Percentiles rank a stretch among this genome's conserved stretches.
phyloP scores from a whole-genome alignment of 495 filamentous ascomycete genomes.

The Pyronema domesticum region DNA sequence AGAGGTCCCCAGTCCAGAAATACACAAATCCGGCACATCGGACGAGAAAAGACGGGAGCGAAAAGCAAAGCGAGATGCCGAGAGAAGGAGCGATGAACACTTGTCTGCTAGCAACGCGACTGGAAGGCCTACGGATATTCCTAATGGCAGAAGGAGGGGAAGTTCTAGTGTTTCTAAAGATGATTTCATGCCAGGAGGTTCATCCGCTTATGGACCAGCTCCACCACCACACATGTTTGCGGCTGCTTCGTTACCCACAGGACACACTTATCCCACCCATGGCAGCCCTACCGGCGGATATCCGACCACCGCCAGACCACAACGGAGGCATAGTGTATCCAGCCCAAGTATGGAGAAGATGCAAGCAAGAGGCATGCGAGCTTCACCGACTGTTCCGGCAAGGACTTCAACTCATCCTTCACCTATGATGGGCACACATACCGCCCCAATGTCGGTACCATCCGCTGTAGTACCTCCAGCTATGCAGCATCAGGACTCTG shows the following conservation, averaged over 20 bases:
- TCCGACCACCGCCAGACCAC: background rate
- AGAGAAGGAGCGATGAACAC: background rate
- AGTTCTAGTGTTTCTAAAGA: no score
- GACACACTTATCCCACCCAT: no score
- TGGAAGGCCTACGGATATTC: conserved; percentile 16
- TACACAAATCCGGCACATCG: background rate
- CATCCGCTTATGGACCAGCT: background rate
- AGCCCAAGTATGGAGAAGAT: conserved; percentile 20
- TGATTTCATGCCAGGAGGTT: no score
- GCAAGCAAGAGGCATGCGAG: background rate
- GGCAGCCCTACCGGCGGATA: background rate
- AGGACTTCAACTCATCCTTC: no score
- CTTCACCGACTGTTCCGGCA: no score
- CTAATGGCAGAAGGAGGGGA: background rate
- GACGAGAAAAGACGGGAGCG: background rate
- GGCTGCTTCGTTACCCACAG: no score
- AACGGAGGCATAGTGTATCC: conserved; percentile 16
- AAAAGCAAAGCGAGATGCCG: background rate
- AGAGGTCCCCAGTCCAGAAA: background rate
- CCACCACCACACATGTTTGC: no score
- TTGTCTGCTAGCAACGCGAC: background rate
- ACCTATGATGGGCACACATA: background rate
- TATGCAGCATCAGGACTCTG: conserved; percentile 9
- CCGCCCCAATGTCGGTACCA: conserved; percentile 8
- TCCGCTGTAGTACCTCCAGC: background rate